A percentile compares a stretch with the other conserved stretches of the same genome.
Evolutionary conservation across 192 early-diverging fungal genomes (phyloP).

Genomic region (Entomortierella lignicola): DNA sequence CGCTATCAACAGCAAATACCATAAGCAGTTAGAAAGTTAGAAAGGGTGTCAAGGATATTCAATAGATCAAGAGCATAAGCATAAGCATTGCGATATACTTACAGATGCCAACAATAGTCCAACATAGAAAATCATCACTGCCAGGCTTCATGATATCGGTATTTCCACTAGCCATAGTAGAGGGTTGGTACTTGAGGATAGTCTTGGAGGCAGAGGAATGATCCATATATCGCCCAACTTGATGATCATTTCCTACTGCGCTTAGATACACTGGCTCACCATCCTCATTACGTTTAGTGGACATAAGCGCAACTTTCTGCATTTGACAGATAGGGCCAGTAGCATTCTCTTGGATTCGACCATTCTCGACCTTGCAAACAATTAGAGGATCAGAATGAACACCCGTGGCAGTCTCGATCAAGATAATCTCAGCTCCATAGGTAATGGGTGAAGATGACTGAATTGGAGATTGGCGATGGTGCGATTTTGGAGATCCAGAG

Average conservation of each 20-base stretch:
- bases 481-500: conserved; percentile 20
- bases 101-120: conserved; percentile 86
- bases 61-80: neutral
- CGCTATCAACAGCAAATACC: conserved; percentile 27
- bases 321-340: conserved; percentile 83
- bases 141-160: conserved; percentile 37
- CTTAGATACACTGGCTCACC: conserved; percentile 56
- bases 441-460: conserved; percentile 62
- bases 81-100: conserved; percentile 55
- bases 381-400: conserved; percentile 75
- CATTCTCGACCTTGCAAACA: conserved; percentile 84
- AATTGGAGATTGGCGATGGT: conserved; percentile 21
- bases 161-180: conserved; percentile 37
- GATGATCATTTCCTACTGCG: conserved; percentile 56
- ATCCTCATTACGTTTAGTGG: conserved; percentile 38
- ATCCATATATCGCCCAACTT: conserved; percentile 47
- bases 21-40: neutral
- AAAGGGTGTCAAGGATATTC: neutral
- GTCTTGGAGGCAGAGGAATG: conserved; percentile 39
- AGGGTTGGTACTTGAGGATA: conserved; percentile 42
- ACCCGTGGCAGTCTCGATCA: conserved; percentile 73
- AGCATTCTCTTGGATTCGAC: conserved; percentile 69
- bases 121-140: conserved; percentile 82
- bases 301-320: conserved; percentile 83
- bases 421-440: conserved; percentile 80